Conservation (phyloP, 305 asterid genomes). For the Fraxinus angustifolia region DNA sequence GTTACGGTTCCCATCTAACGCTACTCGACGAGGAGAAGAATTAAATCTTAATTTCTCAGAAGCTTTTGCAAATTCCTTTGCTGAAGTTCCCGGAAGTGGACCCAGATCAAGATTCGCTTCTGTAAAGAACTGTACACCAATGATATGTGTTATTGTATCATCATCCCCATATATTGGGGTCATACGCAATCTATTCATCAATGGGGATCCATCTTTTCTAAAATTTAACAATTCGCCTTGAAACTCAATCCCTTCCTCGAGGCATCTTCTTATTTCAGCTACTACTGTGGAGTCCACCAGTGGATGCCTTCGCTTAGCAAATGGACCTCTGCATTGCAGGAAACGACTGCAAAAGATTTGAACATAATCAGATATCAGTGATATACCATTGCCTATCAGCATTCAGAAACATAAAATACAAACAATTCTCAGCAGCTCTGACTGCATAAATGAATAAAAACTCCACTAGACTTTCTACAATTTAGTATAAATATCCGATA, state of each 20-base stretch:
- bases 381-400: constrained; percentile 4
- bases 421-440: not conserved
- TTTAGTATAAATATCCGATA: not conserved
- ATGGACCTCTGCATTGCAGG: constrained; percentile 59
- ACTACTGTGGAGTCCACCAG: constrained; percentile 45
- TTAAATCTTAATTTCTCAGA: constrained; percentile 35
- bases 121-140: constrained; percentile 47
- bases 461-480: not conserved
- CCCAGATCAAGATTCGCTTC: constrained; percentile 47
- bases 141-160: constrained; percentile 47
- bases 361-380: constrained; percentile 9
- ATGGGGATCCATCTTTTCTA: constrained; percentile 52
- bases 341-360: constrained; percentile 41
- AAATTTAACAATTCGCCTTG: constrained; percentile 55
- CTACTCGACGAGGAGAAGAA: constrained; percentile 31
- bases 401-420: not conserved
- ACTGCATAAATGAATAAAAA: not conserved
- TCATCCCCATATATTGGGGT: constrained; percentile 58
- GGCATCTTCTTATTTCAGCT: constrained; percentile 53
- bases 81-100: constrained; percentile 45
- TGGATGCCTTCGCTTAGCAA: constrained; percentile 58
- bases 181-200: constrained; percentile 52
- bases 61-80: constrained; percentile 39
- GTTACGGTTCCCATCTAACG: constrained; percentile 31
- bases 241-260: constrained; percentile 46